A percentile compares a stretch with the other conserved stretches of the same genome.
These are phyloP conservation scores for Phytophthora palmivora DNA, from an alignment of 352 stramenopile species.

Conservation along the genomic window DNA sequence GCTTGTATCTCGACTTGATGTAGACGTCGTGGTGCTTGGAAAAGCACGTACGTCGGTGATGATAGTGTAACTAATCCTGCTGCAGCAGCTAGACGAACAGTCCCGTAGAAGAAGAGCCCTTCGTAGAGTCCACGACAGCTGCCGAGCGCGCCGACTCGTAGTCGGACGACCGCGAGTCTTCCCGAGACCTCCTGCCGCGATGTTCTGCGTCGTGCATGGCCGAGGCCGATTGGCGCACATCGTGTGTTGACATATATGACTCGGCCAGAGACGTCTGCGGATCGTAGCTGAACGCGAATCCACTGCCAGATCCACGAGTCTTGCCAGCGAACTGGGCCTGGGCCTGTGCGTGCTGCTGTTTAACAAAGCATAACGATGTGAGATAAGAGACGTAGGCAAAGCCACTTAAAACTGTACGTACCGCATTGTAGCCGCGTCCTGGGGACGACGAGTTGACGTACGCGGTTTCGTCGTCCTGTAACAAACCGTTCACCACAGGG, in stretches of 20 bases:
- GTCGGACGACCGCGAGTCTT: conserved; percentile 77
- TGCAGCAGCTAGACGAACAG: conserved; percentile 46
- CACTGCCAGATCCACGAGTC: conserved; percentile 72
- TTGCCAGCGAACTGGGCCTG: conserved; percentile 35
- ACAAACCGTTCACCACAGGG: conserved; percentile 48
- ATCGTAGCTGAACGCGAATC: conserved; percentile 88
- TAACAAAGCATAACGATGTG: background rate
- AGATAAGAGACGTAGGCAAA: conserved; percentile 12
- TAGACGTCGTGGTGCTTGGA: conserved; percentile 15
- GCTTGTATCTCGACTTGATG: conserved; percentile 15
- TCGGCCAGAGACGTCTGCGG: conserved; percentile 80
- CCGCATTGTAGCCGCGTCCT: conserved; percentile 31
- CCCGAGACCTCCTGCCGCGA: conserved; percentile 65
- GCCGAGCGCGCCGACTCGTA: conserved; percentile 46
- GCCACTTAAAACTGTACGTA: conserved; percentile 17
- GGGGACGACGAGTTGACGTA: conserved; percentile 57
- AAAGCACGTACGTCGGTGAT: conserved; percentile 29
- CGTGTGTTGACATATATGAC: conserved; percentile 81
- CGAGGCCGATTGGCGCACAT: conserved; percentile 56
- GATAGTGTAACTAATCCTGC: conserved; percentile 35
- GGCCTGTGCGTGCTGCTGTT: background rate
- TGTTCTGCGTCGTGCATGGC: conserved; percentile 73
- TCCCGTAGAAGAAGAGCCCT: conserved; percentile 43
- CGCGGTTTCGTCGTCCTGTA: conserved; percentile 41
- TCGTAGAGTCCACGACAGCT: conserved; percentile 42